These are phyloP conservation scores for Coccomyxa sp. DNA, from an alignment of 139 green algal species.

Conservation along the genomic window DNA sequence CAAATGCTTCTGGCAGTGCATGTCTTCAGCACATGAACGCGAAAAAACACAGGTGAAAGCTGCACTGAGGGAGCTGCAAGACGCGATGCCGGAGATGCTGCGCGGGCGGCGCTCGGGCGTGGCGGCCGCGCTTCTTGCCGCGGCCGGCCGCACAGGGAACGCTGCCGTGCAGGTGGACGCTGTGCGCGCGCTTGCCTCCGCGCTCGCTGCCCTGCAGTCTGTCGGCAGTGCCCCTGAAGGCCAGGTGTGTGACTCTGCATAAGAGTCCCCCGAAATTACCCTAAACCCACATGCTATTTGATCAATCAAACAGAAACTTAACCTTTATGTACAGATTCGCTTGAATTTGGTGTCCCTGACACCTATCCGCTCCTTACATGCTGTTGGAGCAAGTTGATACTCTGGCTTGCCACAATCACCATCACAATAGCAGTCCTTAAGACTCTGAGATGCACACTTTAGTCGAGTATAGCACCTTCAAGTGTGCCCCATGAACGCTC, in stretches of 20 bases:
- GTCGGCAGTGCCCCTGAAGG: slow-evolving; percentile 11
- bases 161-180: slow-evolving; percentile 33
- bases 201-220: slow-evolving; percentile 35
- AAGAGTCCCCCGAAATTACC: too few relatives aligned
- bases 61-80: slow-evolving; percentile 47
- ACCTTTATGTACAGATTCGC: too few relatives aligned
- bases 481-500: too few relatives aligned
- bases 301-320: too few relatives aligned
- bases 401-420: too few relatives aligned
- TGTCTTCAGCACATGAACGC: not conserved
- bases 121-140: slow-evolving; percentile 63
- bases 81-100: slow-evolving; percentile 52
- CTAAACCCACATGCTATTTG: too few relatives aligned
- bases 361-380: too few relatives aligned
- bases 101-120: slow-evolving; percentile 50
- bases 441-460: too few relatives aligned
- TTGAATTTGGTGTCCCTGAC: too few relatives aligned
- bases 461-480: too few relatives aligned
- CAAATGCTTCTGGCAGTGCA: not conserved
- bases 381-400: too few relatives aligned
- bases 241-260: not conserved
- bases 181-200: slow-evolving; percentile 38
- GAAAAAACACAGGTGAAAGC: slow-evolving; percentile 30
- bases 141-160: slow-evolving; percentile 31
- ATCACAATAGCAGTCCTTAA: too few relatives aligned